phyloP scores from a whole-genome alignment of 2,329 filamentous ascomycete species.

The Neopestalotiopsis sp. region DNA sequence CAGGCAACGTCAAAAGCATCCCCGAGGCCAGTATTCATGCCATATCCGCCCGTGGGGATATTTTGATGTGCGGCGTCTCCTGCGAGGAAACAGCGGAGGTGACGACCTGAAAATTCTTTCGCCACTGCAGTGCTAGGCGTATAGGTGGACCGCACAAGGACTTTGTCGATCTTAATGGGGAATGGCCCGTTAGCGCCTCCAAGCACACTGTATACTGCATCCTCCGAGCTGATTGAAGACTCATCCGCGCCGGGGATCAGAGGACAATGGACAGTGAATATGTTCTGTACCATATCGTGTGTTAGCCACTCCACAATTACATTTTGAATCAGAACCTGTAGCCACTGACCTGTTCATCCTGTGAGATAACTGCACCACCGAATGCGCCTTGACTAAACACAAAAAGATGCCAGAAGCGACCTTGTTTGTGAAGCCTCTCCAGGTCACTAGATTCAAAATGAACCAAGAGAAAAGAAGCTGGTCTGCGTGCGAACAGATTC shows the following conservation, averaged over 20 bases:
- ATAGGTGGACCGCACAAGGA: neutral
- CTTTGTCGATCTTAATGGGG: neutral
- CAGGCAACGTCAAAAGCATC: slow-evolving; percentile 48
- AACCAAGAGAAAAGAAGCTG: neutral
- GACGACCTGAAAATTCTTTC: neutral
- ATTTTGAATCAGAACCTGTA: neutral
- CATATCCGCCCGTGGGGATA: slow-evolving; percentile 2
- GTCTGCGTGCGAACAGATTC: neutral
- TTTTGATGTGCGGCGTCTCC: neutral
- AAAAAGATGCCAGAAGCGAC: neutral
- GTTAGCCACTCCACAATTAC: neutral
- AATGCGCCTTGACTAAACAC: neutral
- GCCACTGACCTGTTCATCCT: neutral
- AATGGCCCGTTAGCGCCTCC: neutral
- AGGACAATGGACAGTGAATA: neutral
- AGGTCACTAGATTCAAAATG: neutral
- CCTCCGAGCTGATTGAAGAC: neutral
- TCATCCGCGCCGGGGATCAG: neutral
- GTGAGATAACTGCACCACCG: neutral
- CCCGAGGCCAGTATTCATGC: slow-evolving; percentile 30
- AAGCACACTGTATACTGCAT: neutral
- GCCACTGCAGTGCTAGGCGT: neutral
- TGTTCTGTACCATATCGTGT: neutral
- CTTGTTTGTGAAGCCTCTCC: neutral
- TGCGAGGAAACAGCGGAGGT: neutral